Percentiles rank a stretch among this genome's conserved stretches.
These are phyloP conservation scores for Maudiozyma barnettii DNA, from an alignment of 805 yeast genomes.

Conservation along the genomic window DNA sequence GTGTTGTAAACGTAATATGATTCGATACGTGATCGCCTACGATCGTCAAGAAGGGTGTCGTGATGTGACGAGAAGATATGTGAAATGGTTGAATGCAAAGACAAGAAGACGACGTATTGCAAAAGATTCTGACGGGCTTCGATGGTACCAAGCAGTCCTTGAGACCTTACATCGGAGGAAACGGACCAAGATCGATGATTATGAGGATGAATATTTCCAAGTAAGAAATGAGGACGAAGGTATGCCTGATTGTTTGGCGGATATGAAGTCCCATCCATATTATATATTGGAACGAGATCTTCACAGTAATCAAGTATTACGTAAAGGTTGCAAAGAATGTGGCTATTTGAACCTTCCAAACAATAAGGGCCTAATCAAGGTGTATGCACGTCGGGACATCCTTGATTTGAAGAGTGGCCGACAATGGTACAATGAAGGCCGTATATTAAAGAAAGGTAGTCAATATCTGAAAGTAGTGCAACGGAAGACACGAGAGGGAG, in stretches of 20 bases:
- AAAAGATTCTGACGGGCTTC: constrained; percentile 42
- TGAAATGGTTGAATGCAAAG: constrained; percentile 60
- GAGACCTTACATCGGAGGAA: constrained; percentile 20
- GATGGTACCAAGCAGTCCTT: constrained; percentile 50
- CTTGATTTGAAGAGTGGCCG: constrained; percentile 57
- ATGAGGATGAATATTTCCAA: constrained; percentile 26
- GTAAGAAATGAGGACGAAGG: constrained; percentile 65
- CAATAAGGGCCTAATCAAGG: constrained; percentile 38
- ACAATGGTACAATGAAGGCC: constrained; percentile 80
- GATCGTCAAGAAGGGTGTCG: constrained; percentile 54
- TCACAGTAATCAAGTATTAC: constrained; percentile 59
- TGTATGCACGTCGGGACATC: constrained; percentile 61
- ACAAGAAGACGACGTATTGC: constrained; percentile 66
- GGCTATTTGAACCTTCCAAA: constrained; percentile 54
- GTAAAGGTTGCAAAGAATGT: constrained; percentile 50
- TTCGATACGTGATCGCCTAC: constrained; percentile 71
- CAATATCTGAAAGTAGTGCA: constrained; percentile 45
- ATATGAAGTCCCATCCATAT: constrained; percentile 78
- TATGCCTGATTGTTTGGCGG: constrained; percentile 75
- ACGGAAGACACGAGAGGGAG: constrained; percentile 37
- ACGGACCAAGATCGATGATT: constrained; percentile 28
- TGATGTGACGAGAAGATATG: constrained; percentile 82
- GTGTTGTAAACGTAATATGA: constrained; percentile 34
- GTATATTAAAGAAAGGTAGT: constrained; percentile 61
- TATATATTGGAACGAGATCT: constrained; percentile 74